Evolutionary conservation across 768 basidiomycete genomes (phyloP).

Genomic region (Hericium coralloides): DNA sequence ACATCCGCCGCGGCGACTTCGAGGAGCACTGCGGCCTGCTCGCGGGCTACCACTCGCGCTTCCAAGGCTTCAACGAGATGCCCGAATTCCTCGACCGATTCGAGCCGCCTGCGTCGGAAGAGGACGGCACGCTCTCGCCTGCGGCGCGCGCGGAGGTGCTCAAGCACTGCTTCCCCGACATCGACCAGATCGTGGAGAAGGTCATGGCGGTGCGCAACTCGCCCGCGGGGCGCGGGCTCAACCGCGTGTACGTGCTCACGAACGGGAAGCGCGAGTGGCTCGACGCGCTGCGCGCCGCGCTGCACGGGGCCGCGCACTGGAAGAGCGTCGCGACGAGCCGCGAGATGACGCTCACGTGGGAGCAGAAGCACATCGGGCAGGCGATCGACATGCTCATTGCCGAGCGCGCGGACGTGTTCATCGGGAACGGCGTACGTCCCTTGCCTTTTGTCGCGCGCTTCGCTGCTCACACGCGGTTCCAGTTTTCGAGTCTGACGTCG

Average conservation of each 20-base stretch:
- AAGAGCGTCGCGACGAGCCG: conserved; percentile 26
- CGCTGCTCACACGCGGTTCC: too few relatives aligned
- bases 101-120: conserved; percentile 20
- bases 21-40: conserved; percentile 32
- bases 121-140: conserved; percentile 13
- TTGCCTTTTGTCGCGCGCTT: not conserved
- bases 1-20: conserved; percentile 44
- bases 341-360: conserved; percentile 31
- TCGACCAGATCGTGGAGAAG: conserved; percentile 31
- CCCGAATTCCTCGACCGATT: conserved; percentile 31
- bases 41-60: conserved; percentile 24
- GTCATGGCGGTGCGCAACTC: conserved; percentile 23
- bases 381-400: conserved; percentile 44
- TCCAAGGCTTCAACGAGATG: conserved; percentile 36
- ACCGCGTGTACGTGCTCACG: conserved; percentile 43
- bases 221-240: not conserved
- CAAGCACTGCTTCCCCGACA: conserved; percentile 33
- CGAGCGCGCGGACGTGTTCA: conserved; percentile 35
- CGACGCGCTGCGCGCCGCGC: conserved; percentile 24
- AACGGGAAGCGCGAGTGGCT: conserved; percentile 36
- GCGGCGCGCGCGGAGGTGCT: conserved; percentile 22
- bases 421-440: conserved; percentile 41
- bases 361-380: conserved; percentile 35
- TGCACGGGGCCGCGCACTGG: conserved; percentile 14
- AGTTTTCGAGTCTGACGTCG: conserved; percentile 14